Evolutionary conservation across 176 grass and related monocot species (phyloP), one percentile per base, ranked within the genome.

Genomic region (Triticum aestivum): DNA sequence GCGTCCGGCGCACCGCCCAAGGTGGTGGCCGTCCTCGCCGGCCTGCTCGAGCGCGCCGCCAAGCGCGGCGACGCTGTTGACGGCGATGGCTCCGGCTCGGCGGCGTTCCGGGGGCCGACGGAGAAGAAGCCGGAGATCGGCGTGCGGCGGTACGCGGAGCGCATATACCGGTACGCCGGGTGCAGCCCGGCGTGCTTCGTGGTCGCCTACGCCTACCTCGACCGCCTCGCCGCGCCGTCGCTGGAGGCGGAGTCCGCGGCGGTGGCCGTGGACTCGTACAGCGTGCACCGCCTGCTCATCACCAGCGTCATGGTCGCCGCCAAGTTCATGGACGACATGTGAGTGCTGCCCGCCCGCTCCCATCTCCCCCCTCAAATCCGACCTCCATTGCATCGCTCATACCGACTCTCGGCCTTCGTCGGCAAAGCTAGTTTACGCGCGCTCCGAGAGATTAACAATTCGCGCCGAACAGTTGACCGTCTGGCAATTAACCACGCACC

Each of bases 311-410:
- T 93, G 91, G 87, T 91, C 30, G 87, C 91, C 39, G 85, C 89
- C 75, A 93, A 93, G 76, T 96, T 93, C 87, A 83, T 88, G 78
- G 94, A 91, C 59, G 89, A 96, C 85, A 88, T 88, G 91, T 96
- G 68, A 91, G 94, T 71, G 8, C 8, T 0, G 45, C 21, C 44
- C 42, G 41, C 4, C 27, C 0, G 17, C 27, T 58, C 75, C 51
- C 18, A 1, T 7, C 49, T 58, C 23, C 23, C 23, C 23, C 29
- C 35, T 35, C 35, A 1, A 0, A 6, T 7, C 0, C 35, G 6
- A 37, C 35, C 35, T 7, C 6, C 35, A 7, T 24, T 24, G 23
- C 23, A 24, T 24, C 23, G 23, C 23, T 24, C 23, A 24, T 24
- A 24, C 23, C 23, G 23, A 24, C 23, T 24, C 23, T 24, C 23